These are phyloP conservation scores for Pseudonitzschia multistriata DNA, from an alignment of 108 stramenopile genomes.

Conservation along the genomic window DNA sequence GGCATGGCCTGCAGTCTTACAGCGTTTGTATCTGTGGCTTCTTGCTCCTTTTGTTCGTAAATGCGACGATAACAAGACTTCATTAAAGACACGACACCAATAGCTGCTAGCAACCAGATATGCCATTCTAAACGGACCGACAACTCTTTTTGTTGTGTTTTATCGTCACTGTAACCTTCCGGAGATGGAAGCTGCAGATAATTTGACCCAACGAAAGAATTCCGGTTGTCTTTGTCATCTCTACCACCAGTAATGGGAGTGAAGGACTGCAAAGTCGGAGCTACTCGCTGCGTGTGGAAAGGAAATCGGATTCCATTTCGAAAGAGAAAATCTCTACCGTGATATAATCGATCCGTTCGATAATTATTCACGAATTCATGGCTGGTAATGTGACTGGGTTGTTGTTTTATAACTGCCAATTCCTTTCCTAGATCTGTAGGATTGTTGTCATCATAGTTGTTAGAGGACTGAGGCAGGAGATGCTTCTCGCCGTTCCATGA, in stretches of 20 bases:
- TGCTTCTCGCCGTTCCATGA: not conserved
- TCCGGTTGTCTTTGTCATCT: not conserved
- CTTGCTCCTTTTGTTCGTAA: conserved; percentile 11
- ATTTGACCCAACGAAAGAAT: not conserved
- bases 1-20: conserved; percentile 11
- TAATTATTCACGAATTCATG: not conserved
- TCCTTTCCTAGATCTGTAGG: not conserved
- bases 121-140: conserved; percentile 10
- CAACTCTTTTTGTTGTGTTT: not conserved
- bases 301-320: not conserved
- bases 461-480: not conserved
- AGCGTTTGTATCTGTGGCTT: not conserved
- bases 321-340: conserved; percentile 8
- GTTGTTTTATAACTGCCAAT: not conserved
- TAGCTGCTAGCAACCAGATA: not conserved
- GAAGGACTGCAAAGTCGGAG: not conserved
- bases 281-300: not conserved
- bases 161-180: not conserved
- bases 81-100: not conserved
- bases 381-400: not conserved
- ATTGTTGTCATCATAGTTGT: not conserved
- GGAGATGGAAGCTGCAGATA: not conserved
- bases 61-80: not conserved
- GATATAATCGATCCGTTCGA: conserved; percentile 5
- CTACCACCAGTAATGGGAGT: no score